These are phyloP conservation scores for Saitozyma sp. DNA, from an alignment of 768 basidiomycete genomes.

Conservation along the genomic window DNA sequence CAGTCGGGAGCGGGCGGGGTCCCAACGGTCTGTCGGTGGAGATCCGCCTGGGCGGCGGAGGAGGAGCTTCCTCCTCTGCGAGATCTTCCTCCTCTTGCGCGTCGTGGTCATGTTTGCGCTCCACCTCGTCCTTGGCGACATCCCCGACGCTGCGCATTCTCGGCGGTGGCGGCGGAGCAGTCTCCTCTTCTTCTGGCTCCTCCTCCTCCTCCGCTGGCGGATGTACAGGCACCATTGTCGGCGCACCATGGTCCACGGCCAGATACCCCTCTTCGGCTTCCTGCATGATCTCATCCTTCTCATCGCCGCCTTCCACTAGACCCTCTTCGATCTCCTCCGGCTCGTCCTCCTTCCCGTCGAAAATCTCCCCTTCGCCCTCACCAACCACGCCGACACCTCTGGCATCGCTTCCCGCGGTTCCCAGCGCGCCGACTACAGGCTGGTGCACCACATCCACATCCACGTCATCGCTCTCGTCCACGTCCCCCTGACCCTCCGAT, in stretches of 20 bases:
- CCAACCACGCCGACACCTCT: constrained; percentile 16
- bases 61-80: constrained; percentile 32
- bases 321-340: constrained; percentile 33
- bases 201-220: constrained; percentile 26
- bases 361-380: constrained; percentile 19
- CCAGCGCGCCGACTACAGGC: constrained; percentile 26
- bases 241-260: constrained; percentile 3
- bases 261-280: constrained; percentile 25
- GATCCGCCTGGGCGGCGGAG: constrained; percentile 24
- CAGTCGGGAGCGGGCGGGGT: constrained; percentile 28
- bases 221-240: constrained; percentile 33
- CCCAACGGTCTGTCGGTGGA: constrained; percentile 18
- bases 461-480: constrained; percentile 1
- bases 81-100: constrained; percentile 23
- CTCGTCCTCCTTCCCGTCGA: constrained; percentile 14
- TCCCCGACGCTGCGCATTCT: constrained; percentile 6
- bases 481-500: constrained; percentile 11
- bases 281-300: constrained; percentile 30
- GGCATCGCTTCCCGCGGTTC: constrained; percentile 10
- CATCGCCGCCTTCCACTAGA: constrained; percentile 27
- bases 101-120: constrained; percentile 44
- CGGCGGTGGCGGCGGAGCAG: constrained; percentile 25
- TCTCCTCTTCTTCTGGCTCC: constrained; percentile 9
- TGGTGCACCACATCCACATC: constrained; percentile 1
- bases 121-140: constrained; percentile 45